Percentiles rank a stretch among this genome's conserved stretches.
Evolutionary conservation across 2,329 filamentous ascomycete genomes (phyloP).

Genomic region (Sordariomycetes sp.): DNA sequence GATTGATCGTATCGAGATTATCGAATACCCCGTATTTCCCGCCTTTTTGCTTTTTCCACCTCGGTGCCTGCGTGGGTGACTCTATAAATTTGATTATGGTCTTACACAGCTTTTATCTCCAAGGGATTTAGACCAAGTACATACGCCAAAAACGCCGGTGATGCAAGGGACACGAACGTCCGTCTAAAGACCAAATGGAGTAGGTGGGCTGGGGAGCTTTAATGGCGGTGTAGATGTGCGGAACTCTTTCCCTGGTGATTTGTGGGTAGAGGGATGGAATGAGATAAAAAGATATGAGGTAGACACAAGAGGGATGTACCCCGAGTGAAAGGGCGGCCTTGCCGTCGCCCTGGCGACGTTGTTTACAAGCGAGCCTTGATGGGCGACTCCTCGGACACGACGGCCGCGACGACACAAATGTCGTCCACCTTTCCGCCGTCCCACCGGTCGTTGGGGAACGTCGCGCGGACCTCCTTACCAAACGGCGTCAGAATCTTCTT

Average conservation of each 20-base stretch:
- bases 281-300: neutral
- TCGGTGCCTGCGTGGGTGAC: too few species aligned
- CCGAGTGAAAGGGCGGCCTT: neutral
- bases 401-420: constrained; percentile 72
- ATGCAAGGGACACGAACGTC: neutral
- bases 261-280: neutral
- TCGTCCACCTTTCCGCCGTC: constrained; percentile 91
- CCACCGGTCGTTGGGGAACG: constrained; percentile 78
- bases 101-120: too few species aligned
- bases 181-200: neutral
- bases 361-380: constrained; percentile 16
- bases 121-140: too few species aligned
- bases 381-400: constrained; percentile 53
- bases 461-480: constrained; percentile 82
- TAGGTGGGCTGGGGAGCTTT: neutral
- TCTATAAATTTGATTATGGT: too few species aligned
- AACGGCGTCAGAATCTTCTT: constrained; percentile 79
- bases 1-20: too few species aligned
- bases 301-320: neutral
- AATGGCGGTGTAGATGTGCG: neutral
- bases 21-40: too few species aligned
- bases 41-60: too few species aligned
- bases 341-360: neutral
- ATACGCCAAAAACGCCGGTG: neutral
- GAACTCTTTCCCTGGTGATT: neutral